Conservation (phyloP, 176 grass and related monocot species). For the Leersia perrieri region DNA sequence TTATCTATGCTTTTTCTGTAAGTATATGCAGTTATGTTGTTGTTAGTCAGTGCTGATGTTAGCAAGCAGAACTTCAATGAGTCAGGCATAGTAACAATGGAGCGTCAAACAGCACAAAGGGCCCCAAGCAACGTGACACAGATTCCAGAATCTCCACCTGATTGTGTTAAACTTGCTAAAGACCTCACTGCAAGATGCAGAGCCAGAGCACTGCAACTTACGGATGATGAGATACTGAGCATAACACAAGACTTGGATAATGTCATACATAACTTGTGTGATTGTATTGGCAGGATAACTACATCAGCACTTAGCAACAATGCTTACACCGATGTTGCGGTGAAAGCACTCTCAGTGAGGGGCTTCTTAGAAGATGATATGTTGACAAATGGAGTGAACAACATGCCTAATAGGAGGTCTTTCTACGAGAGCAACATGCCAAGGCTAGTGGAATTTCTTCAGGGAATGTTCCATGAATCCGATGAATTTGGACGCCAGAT, state of each 20-base stretch:
- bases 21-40: constrained; percentile 56
- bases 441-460: constrained; percentile 50
- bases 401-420: constrained; percentile 34
- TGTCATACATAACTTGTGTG: constrained; percentile 58
- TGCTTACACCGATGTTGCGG: constrained; percentile 35
- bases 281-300: constrained; percentile 64
- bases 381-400: constrained; percentile 29
- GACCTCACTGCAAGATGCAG: constrained; percentile 60
- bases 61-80: constrained; percentile 48
- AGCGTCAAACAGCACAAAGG: constrained; percentile 53
- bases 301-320: constrained; percentile 41
- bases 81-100: constrained; percentile 40
- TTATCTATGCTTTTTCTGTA: constrained; percentile 35
- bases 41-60: constrained; percentile 28
- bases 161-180: constrained; percentile 64
- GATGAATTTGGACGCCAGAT: constrained; percentile 33
- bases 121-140: constrained; percentile 24
- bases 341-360: constrained; percentile 39
- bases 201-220: constrained; percentile 39
- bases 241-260: constrained; percentile 59
- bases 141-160: constrained; percentile 50
- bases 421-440: constrained; percentile 17
- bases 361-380: constrained; percentile 17
- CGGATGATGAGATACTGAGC: constrained; percentile 48
- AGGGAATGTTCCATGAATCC: constrained; percentile 49